Evolutionary conservation across 306 rosid species (phyloP).

Genomic region (Echinosophora koreensis): DNA sequence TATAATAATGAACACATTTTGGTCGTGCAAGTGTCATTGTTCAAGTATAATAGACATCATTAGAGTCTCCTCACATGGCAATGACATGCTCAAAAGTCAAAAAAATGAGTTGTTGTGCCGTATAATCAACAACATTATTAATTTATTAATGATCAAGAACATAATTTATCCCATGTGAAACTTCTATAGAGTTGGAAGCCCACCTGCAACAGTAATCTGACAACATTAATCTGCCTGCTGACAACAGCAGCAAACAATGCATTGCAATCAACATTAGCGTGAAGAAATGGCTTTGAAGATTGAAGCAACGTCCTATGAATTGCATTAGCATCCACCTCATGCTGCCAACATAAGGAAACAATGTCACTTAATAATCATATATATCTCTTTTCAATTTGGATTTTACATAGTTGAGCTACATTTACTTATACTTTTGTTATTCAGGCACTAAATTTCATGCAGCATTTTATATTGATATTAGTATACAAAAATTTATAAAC

Average conservation of each 20-base stretch:
- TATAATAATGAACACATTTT: not conserved
- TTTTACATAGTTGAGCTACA: constrained; percentile 6
- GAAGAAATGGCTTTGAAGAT: constrained; percentile 68
- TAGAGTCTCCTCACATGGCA: constrained; percentile 17
- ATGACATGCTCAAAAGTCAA: constrained; percentile 5
- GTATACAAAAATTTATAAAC: no score
- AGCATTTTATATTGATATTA: no score
- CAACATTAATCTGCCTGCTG: constrained; percentile 67
- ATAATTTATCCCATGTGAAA: constrained; percentile 37
- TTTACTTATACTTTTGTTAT: not conserved
- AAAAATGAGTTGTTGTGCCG: not conserved
- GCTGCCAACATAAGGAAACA: constrained; percentile 51
- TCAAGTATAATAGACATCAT: constrained; percentile 3
- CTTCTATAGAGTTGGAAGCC: constrained; percentile 40
- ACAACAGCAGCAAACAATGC: constrained; percentile 68
- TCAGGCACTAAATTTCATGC: not conserved
- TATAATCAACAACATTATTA: constrained; percentile 24
- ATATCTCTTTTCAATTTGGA: not conserved
- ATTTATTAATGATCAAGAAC: constrained; percentile 15
- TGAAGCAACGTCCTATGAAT: constrained; percentile 63
- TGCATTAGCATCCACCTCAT: constrained; percentile 64
- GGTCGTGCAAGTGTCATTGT: not conserved
- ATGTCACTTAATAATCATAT: constrained; percentile 29
- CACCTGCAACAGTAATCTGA: constrained; percentile 67
- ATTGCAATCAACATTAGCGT: constrained; percentile 68